Percentiles rank a stretch among this genome's conserved stretches.
Evolutionary conservation across 2,329 filamentous ascomycete genomes (phyloP).

Genomic region (Aspergillus cejpii): DNA sequence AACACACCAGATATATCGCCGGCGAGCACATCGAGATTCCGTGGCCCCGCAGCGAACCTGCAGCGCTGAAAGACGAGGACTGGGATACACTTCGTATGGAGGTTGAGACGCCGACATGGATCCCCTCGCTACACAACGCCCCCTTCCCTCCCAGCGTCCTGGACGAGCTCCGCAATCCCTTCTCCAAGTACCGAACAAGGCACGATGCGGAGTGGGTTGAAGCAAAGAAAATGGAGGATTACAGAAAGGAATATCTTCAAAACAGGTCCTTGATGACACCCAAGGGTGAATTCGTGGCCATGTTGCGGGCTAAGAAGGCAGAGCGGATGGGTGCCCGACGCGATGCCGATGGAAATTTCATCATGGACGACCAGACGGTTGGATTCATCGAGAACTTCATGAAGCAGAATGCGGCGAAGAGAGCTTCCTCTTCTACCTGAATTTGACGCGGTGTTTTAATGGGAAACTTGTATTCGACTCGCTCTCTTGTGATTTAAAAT

Average conservation of each 20-base stretch:
- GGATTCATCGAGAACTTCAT: slow-evolving; percentile 36
- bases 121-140: slow-evolving; percentile 66
- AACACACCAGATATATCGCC: slow-evolving; percentile 52
- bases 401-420: slow-evolving; percentile 19
- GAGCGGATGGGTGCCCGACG: slow-evolving; percentile 31
- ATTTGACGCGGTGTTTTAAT: slow-evolving; percentile 1
- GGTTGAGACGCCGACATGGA: slow-evolving; percentile 67
- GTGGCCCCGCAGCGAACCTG: slow-evolving; percentile 58
- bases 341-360: slow-evolving; percentile 35
- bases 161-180: slow-evolving; percentile 79
- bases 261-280: slow-evolving; percentile 45
- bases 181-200: slow-evolving; percentile 71
- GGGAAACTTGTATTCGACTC: slow-evolving; percentile 1
- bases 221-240: slow-evolving; percentile 56
- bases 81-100: slow-evolving; percentile 69
- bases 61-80: slow-evolving; percentile 49
- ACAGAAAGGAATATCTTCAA: slow-evolving; percentile 41
- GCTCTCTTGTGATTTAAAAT: slow-evolving; percentile 1
- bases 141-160: slow-evolving; percentile 75
- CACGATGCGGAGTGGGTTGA: slow-evolving; percentile 69
- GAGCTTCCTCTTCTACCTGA: slow-evolving; percentile 8
- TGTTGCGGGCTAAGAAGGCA: slow-evolving; percentile 32
- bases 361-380: slow-evolving; percentile 28
- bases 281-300: slow-evolving; percentile 37
- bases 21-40: slow-evolving; percentile 67